Evolutionary conservation across 345 rosid species (phyloP).

Genomic region (Citrus hindsii): DNA sequence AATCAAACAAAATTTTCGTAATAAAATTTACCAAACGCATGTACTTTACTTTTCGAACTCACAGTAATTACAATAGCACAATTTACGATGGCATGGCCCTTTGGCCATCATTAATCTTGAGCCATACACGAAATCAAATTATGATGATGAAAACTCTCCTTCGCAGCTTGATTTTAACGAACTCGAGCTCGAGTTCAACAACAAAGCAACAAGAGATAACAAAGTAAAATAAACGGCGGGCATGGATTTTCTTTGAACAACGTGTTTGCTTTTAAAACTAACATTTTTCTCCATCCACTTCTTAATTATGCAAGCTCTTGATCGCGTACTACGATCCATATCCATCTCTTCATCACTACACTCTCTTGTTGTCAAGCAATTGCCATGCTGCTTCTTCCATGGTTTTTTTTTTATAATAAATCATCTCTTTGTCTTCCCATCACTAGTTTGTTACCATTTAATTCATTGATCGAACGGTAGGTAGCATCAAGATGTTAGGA

Average conservation of each 20-base stretch:
- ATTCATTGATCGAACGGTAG: slow-evolving; percentile 70
- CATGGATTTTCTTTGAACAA: slow-evolving; percentile 42
- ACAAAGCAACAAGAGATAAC: slow-evolving; percentile 12
- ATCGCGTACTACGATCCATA: background rate
- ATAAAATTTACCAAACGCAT: too few relatives aligned
- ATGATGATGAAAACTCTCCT: slow-evolving; percentile 68
- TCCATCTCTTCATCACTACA: background rate
- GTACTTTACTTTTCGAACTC: too few relatives aligned
- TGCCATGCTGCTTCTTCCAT: slow-evolving; percentile 15
- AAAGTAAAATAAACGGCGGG: slow-evolving; percentile 6
- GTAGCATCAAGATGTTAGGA: slow-evolving; percentile 35
- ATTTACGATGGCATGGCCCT: too few relatives aligned
- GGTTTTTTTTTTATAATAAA: slow-evolving; percentile 22
- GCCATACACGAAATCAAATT: slow-evolving; percentile 52
- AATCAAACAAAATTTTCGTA: too few relatives aligned
- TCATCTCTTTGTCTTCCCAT: slow-evolving; percentile 14
- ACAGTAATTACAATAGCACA: too few relatives aligned
- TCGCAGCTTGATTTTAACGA: slow-evolving; percentile 70
- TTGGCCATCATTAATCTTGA: slow-evolving; percentile 1
- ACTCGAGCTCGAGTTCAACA: slow-evolving; percentile 55
- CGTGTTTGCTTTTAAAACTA: slow-evolving; percentile 11
- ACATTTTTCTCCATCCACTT: slow-evolving; percentile 49
- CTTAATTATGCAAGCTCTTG: slow-evolving; percentile 36
- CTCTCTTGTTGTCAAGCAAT: too few relatives aligned
- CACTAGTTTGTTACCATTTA: slow-evolving; percentile 18